Base-by-base conservation (phyloP, 495 filamentous ascomycete species). In the Monascus purpureus region DNA sequence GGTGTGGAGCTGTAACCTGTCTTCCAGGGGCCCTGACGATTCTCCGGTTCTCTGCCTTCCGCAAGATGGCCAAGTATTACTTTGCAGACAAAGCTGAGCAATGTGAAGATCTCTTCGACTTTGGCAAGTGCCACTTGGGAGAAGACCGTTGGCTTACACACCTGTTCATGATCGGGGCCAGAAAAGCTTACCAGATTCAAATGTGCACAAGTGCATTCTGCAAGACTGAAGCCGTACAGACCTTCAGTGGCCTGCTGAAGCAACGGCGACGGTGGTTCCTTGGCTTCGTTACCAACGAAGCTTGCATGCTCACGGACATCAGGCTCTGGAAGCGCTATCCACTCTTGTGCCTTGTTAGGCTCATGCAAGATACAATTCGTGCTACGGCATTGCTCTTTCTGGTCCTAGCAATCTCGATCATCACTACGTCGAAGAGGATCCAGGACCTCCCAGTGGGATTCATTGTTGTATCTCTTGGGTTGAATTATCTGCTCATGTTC, bases 61-160 rank as follows among this genome's bases (percentile, higher is more conserved):
- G 90, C 36, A 79, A 81, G 43, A 94, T 97, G 86, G 84, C 90
- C 41, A 93, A 93, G 50, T 94, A 94, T 58, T 97, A 97, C 60
- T 97, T 97, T 48, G 84, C 90, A 9, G 90, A 96, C 57, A 94
- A 95, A 48, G 84, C 84, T 11, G 90, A 94, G 52, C 81, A 93
- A 49, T 93, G 85, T 46, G 83, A 93, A 25, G 90, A 97, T 58
- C 67, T 96, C 13, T 97, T 97, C 49, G 90, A 97, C 49, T 97
- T 82, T 40, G 86, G 80, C 24, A 96, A 95, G 56, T 87, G 83
- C 44, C 87, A 97, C 57, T 58, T 97, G 28, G 90, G 90, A 6
- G 90, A 97, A 57, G 90, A 97, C 57, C 72, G 90, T 26, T 96
- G 90, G 88, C 66, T 97, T 36, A 97, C 90, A 2, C 90, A 97